Evolutionary conservation across 164 flowering plant genomes (phyloP).

Genomic region (Liquidambar formosana): DNA sequence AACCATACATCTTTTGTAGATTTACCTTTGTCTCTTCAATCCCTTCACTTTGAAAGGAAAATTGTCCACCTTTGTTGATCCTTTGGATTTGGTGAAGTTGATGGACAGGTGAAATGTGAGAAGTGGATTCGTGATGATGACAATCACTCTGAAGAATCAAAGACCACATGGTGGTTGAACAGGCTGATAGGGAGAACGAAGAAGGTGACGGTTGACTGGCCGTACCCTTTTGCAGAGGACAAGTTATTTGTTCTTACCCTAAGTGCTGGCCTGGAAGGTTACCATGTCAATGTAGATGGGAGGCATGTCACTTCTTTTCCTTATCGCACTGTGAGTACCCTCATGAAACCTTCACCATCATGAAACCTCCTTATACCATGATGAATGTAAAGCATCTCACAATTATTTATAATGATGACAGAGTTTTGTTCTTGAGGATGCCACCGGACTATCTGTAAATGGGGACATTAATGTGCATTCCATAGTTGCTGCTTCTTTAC

Average conservation of each 20-base stretch:
- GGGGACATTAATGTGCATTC: constrained; percentile 88
- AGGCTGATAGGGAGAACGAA: constrained; percentile 73
- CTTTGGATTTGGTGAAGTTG: constrained; percentile 49
- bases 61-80: not conserved
- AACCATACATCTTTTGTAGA: too few relatives aligned
- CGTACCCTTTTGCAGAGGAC: constrained; percentile 79
- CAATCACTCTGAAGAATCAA: constrained; percentile 55
- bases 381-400: constrained; percentile 6
- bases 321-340: constrained; percentile 81
- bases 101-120: constrained; percentile 90
- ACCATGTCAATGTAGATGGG: constrained; percentile 88
- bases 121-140: constrained; percentile 92
- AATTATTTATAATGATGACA: constrained; percentile 22
- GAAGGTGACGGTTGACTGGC: constrained; percentile 78
- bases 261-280: constrained; percentile 93
- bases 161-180: constrained; percentile 84
- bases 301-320: constrained; percentile 90
- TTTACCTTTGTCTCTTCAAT: constrained; percentile 6
- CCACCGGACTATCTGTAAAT: constrained; percentile 76
- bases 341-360: not conserved
- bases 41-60: too few relatives aligned
- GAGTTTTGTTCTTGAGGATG: constrained; percentile 96
- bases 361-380: not conserved
- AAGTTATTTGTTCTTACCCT: constrained; percentile 87
- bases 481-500: constrained; percentile 81